Percentiles rank a stretch among this genome's conserved stretches.
phyloP scores from a whole-genome alignment of 306 rosid genomes.

The Alnus glutinosa region DNA sequence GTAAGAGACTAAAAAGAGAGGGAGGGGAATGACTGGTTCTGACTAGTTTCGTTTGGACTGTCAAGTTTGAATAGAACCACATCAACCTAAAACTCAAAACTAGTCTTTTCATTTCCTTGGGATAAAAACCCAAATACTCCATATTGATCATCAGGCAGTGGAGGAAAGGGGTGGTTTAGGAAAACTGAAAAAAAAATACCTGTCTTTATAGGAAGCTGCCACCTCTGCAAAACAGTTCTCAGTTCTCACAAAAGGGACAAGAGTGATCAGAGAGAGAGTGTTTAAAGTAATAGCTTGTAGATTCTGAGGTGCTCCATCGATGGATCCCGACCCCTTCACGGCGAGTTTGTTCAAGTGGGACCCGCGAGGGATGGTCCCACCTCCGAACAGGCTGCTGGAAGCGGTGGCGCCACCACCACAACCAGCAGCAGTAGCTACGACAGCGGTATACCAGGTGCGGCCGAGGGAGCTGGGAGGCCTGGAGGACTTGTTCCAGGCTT shows the following conservation, averaged over 20 bases:
- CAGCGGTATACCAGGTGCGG: constrained; percentile 12
- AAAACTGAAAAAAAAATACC: background rate
- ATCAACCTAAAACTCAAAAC: background rate
- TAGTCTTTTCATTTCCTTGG: background rate
- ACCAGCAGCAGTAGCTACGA: background rate
- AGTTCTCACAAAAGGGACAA: background rate
- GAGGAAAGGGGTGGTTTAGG: constrained; percentile 48
- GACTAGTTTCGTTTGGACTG: constrained; percentile 8
- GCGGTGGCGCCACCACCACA: constrained; percentile 27
- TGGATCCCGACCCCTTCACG: constrained; percentile 90
- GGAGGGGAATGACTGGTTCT: background rate
- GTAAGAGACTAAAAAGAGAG: background rate
- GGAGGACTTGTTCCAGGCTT: constrained; percentile 80
- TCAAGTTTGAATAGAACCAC: background rate
- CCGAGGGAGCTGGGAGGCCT: constrained; percentile 63
- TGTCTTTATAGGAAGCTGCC: constrained; percentile 23
- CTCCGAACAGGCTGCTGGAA: constrained; percentile 39
- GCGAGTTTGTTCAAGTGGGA: constrained; percentile 84
- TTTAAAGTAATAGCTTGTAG: background rate
- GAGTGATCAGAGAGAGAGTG: background rate
- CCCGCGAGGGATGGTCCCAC: constrained; percentile 54
- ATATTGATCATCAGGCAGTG: background rate
- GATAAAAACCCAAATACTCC: background rate
- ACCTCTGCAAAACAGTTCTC: constrained; percentile 41
- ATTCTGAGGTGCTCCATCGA: constrained; percentile 13